Evolutionary conservation across 1,139 yeast genomes (phyloP), one percentile per base, ranked within the genome.

Genomic region (Candida gigantensis): DNA sequence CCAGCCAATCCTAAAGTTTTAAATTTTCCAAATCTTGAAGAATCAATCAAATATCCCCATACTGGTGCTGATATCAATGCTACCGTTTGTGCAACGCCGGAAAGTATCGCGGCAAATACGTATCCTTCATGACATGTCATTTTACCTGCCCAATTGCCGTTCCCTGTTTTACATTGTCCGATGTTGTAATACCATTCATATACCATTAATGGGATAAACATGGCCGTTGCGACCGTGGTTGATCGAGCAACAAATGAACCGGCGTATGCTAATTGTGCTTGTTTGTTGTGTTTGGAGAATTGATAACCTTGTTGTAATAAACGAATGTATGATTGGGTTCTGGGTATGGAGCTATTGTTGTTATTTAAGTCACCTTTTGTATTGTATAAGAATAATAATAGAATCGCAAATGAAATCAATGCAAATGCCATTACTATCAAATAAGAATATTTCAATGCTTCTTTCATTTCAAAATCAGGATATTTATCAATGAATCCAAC

Each of bases 241-340:
- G 86, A 71, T 32, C 90, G 68, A 2, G 88, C 79, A 12, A 80
- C 79, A 48, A 81, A 76, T 1, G 81, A 77, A 5, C 86, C 87
- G 10, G 72, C 47, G 47, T 79, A 82, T 0, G 88, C 81, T 28
- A 81, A 55, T 35, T 68, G 64, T 12, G 72, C 61, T 14, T 58
- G 53, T 10, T 60, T 54, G 44, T 64, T 62, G 9, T 51, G 42
- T 25, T 53, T 49, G 3, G 73, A 58, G 10, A 60, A 52, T 6
- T 45, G 38, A 38, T 77, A 60, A 0, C 88, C 89, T 11, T 62
- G 59, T 30, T 53, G 51, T 15, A 80, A 50, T 11, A 77, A 53
- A 23, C 61, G 53, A 25, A 68, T 49, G 47, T 74, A 52, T 20
- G 41, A 36, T 14, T 24, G 28, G 12, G 26, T 25, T 24, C n/a